Conservation (phyloP, 2,329 filamentous ascomycete species). For the Fusarium sacchari region DNA sequence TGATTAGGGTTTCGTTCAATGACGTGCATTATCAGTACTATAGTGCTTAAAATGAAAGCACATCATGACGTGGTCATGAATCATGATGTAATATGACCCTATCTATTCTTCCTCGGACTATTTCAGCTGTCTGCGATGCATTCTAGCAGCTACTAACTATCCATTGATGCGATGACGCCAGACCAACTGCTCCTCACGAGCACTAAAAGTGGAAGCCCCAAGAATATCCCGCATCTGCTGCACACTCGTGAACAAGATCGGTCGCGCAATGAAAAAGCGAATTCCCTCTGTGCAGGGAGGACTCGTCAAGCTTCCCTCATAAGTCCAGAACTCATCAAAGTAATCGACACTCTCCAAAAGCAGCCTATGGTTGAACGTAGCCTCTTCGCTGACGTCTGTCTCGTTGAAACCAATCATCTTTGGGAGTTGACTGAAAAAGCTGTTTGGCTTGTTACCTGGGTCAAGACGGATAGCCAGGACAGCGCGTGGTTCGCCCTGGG, state of each 20-base stretch:
- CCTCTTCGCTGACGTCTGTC: background rate
- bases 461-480: slow-evolving; percentile 28
- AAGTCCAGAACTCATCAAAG: slow-evolving; percentile 39
- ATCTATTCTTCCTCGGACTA: fast-evolving
- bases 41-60: fast-evolving
- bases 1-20: background rate
- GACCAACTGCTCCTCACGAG: slow-evolving; percentile 30
- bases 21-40: background rate
- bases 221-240: slow-evolving; percentile 33
- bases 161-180: slow-evolving; percentile 34
- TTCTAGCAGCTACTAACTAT: background rate
- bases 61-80: background rate
- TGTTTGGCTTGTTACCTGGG: slow-evolving; percentile 20
- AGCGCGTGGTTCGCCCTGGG: slow-evolving; percentile 17
- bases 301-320: slow-evolving; percentile 35
- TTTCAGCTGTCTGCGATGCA: fast-evolving
- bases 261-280: slow-evolving; percentile 26
- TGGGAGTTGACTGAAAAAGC: slow-evolving; percentile 20
- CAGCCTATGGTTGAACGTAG: slow-evolving; percentile 3
- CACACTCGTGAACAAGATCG: slow-evolving; percentile 32
- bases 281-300: slow-evolving; percentile 31
- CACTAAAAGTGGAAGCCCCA: slow-evolving; percentile 31
- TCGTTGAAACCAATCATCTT: slow-evolving; percentile 30
- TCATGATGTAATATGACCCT: no score
- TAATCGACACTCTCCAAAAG: slow-evolving; percentile 19